Percentiles rank a stretch among this genome's conserved stretches.
Evolutionary conservation across 2,329 filamentous ascomycete genomes (phyloP).

Genomic region (Colletotrichum sp.): DNA sequence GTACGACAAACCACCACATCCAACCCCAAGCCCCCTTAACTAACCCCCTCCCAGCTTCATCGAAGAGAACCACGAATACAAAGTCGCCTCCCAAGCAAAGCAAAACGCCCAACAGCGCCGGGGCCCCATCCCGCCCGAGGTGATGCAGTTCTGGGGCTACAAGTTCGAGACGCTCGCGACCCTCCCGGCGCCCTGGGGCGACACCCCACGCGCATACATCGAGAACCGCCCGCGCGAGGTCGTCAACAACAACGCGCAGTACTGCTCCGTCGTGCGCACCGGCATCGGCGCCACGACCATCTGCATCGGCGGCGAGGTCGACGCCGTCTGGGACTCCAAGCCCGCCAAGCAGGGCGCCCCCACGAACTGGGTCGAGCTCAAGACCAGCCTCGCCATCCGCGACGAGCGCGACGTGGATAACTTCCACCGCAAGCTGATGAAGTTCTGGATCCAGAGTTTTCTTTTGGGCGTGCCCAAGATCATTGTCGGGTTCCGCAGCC

Average conservation of each 20-base stretch:
- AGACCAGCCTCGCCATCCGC: slow-evolving; percentile 80
- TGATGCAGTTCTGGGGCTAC: slow-evolving; percentile 97
- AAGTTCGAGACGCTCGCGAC: slow-evolving; percentile 93
- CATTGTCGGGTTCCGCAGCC: slow-evolving; percentile 85
- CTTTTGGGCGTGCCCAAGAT: slow-evolving; percentile 91
- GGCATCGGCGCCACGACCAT: slow-evolving; percentile 79
- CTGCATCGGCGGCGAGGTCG: slow-evolving; percentile 91
- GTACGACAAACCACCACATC: slow-evolving; percentile 40
- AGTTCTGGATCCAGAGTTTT: slow-evolving; percentile 97
- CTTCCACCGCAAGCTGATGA: slow-evolving; percentile 90
- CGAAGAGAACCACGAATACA: slow-evolving; percentile 85
- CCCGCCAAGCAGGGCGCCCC: slow-evolving; percentile 68
- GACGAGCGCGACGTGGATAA: slow-evolving; percentile 72
- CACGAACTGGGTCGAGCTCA: slow-evolving; percentile 93
- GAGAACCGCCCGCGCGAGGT: slow-evolving; percentile 73
- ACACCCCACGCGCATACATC: slow-evolving; percentile 77
- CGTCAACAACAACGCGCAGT: slow-evolving; percentile 91
- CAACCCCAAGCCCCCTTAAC: not conserved
- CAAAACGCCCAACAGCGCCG: slow-evolving; percentile 58
- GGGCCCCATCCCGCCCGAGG: slow-evolving; percentile 65
- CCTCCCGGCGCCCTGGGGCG: slow-evolving; percentile 75
- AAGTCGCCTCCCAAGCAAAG: slow-evolving; percentile 63
- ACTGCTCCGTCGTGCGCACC: slow-evolving; percentile 92
- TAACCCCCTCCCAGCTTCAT: slow-evolving; percentile 73
- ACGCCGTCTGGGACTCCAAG: slow-evolving; percentile 89